phyloP scores from a whole-genome alignment of 2,329 filamentous ascomycete genomes.

The Phyllosticta citribraziliensis region DNA sequence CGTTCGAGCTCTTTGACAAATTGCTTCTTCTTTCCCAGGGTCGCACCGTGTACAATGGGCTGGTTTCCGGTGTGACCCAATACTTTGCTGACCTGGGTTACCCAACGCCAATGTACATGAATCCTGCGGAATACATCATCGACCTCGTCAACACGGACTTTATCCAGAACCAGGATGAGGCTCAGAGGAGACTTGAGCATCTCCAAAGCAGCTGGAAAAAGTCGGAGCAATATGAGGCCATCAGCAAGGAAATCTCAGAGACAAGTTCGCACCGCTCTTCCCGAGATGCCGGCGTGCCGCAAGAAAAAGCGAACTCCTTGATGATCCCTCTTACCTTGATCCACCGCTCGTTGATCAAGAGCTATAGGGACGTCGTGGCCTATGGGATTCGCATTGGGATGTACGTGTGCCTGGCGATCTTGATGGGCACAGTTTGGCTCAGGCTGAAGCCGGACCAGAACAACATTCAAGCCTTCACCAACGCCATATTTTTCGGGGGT shows the following conservation, averaged over 20 bases:
- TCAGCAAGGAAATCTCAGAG: conserved; percentile 19
- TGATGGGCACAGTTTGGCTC: conserved; percentile 85
- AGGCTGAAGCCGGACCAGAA: conserved; percentile 57
- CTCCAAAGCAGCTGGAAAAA: conserved; percentile 48
- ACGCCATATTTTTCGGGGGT: conserved; percentile 53
- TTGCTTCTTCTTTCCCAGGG: conserved; percentile 64
- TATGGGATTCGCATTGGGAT: conserved; percentile 77
- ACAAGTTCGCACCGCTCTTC: neutral
- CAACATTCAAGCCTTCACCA: conserved; percentile 72
- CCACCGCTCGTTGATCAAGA: conserved; percentile 73
- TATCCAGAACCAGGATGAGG: conserved; percentile 22
- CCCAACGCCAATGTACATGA: conserved; percentile 58
- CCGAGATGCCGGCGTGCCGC: neutral
- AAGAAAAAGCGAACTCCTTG: conserved; percentile 31
- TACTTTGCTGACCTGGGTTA: conserved; percentile 56
- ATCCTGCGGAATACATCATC: conserved; percentile 72
- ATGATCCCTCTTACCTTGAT: conserved; percentile 55
- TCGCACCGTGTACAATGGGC: conserved; percentile 63
- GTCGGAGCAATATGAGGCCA: conserved; percentile 32
- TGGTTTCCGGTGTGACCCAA: conserved; percentile 44
- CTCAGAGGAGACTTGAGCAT: conserved; percentile 39
- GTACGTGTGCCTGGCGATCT: conserved; percentile 70
- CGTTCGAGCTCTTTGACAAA: conserved; percentile 73
- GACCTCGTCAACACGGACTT: conserved; percentile 75
- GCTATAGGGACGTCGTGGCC: conserved; percentile 71